Evolutionary conservation across 257 asterid species (phyloP).

Genomic region (Lavandula angustifolia): DNA sequence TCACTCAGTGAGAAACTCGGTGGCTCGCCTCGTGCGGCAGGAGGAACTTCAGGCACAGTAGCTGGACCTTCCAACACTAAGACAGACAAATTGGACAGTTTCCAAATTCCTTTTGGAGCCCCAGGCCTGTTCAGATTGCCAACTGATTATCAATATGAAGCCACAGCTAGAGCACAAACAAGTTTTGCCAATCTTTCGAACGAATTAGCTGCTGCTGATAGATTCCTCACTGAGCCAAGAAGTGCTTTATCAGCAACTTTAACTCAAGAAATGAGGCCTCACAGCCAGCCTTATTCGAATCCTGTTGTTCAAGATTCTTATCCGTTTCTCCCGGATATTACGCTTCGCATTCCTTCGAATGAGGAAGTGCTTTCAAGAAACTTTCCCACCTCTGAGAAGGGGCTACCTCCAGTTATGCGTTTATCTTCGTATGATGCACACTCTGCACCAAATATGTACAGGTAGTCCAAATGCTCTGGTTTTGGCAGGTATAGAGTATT

Average conservation of each 20-base stretch:
- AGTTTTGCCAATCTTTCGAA: conserved; percentile 35
- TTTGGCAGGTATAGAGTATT: neutral
- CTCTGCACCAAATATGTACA: conserved; percentile 43
- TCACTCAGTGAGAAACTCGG: conserved; percentile 58
- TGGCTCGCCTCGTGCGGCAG: conserved; percentile 26
- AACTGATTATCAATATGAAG: conserved; percentile 49
- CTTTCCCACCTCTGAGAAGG: conserved; percentile 37
- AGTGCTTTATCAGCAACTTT: conserved; percentile 22
- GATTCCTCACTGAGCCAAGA: conserved; percentile 36
- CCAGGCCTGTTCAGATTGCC: conserved; percentile 81
- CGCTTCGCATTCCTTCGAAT: conserved; percentile 36
- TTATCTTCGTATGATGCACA: conserved; percentile 44
- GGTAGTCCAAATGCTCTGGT: conserved; percentile 37
- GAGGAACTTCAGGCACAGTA: conserved; percentile 28
- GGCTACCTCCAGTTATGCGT: conserved; percentile 47
- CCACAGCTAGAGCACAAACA: conserved; percentile 25
- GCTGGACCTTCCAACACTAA: conserved; percentile 35
- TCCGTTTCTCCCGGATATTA: conserved; percentile 41
- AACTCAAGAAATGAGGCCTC: conserved; percentile 34
- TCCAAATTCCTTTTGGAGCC: conserved; percentile 47
- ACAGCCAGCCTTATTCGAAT: conserved; percentile 39
- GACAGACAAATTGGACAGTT: conserved; percentile 23
- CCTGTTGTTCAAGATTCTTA: conserved; percentile 32
- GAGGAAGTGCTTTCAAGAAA: conserved; percentile 47
- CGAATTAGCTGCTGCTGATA: conserved; percentile 28